These are phyloP conservation scores for Sphaerulina vaccinii DNA, from an alignment of 2,329 filamentous ascomycete genomes.

Conservation along the genomic window DNA sequence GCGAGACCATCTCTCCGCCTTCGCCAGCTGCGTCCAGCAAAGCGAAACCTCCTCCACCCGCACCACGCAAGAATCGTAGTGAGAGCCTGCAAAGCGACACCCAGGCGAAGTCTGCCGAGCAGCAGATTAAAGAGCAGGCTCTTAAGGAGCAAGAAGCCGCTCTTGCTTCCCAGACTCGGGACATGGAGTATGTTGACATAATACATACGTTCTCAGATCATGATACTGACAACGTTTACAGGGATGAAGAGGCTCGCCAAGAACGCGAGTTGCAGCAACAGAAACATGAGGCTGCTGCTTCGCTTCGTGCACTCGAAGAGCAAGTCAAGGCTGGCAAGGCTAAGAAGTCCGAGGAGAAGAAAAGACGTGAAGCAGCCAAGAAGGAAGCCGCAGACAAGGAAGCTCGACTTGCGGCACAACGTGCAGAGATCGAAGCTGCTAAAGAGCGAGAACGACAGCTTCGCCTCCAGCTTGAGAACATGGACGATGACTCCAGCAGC, in stretches of 20 bases:
- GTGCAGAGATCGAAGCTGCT: conserved; percentile 88
- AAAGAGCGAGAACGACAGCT: conserved; percentile 87
- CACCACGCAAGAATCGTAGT: conserved; percentile 67
- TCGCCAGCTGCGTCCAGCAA: conserved; percentile 43
- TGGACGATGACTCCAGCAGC: conserved; percentile 74
- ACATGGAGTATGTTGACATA: conserved; percentile 72
- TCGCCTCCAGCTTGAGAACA: conserved; percentile 78
- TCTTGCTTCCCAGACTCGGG: conserved; percentile 69
- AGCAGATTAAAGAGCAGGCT: conserved; percentile 52
- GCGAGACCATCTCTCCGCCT: conserved; percentile 68
- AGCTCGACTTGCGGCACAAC: conserved; percentile 74
- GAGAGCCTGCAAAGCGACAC: conserved; percentile 58
- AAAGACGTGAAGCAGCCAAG: conserved; percentile 81
- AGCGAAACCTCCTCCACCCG: conserved; percentile 59
- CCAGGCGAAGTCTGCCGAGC: conserved; percentile 60
- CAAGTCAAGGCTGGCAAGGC: conserved; percentile 91
- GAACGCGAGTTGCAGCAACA: conserved; percentile 80
- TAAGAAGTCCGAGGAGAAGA: conserved; percentile 95
- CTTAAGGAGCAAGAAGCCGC: conserved; percentile 69
- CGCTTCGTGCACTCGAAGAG: conserved; percentile 85
- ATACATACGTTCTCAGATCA: not conserved
- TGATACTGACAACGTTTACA: conserved; percentile 44
- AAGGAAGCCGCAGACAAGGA: conserved; percentile 89
- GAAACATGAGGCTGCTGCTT: conserved; percentile 75
- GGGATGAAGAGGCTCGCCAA: conserved; percentile 69